A percentile compares a stretch with the other conserved stretches of the same genome.
Conservation (phyloP, 2,329 filamentous ascomycete genomes). For the Diaporthe sp. region DNA sequence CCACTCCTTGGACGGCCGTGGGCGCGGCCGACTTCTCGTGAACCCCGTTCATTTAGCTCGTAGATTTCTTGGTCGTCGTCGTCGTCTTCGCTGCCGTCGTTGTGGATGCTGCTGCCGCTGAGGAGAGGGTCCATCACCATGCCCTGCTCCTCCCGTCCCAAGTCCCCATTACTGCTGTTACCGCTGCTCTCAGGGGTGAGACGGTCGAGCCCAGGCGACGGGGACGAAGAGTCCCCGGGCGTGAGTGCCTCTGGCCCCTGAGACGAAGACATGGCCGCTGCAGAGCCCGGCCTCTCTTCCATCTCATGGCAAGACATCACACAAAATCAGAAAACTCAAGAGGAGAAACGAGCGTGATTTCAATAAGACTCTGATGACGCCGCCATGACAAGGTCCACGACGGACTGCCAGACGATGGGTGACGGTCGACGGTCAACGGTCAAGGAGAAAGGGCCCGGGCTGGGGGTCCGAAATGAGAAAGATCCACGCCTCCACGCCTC, state of each 20-base stretch:
- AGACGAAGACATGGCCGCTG: not conserved
- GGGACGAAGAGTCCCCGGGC: constrained; percentile 1
- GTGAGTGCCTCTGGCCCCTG: not conserved
- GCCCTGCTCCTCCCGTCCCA: constrained; percentile 1
- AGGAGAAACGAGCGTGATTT: constrained; percentile 2
- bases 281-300: not conserved
- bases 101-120: not conserved
- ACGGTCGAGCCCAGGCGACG: constrained; percentile 38
- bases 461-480: constrained; percentile 9
- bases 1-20: constrained; percentile 35
- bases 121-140: constrained; percentile 23
- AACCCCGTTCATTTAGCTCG: constrained; percentile 40
- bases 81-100: not conserved
- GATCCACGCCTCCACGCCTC: constrained; percentile 20
- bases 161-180: constrained; percentile 39
- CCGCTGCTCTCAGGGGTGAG: constrained; percentile 45
- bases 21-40: not conserved
- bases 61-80: constrained; percentile 42
- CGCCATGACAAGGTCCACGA: constrained; percentile 10
- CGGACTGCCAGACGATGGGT: not conserved
- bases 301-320: not conserved
- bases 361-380: not conserved
- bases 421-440: not conserved
- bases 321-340: not conserved
- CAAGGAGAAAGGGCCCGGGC: not conserved